Conservation (phyloP, 495 filamentous ascomycete species). For the Pseudevernia furfuracea region DNA sequence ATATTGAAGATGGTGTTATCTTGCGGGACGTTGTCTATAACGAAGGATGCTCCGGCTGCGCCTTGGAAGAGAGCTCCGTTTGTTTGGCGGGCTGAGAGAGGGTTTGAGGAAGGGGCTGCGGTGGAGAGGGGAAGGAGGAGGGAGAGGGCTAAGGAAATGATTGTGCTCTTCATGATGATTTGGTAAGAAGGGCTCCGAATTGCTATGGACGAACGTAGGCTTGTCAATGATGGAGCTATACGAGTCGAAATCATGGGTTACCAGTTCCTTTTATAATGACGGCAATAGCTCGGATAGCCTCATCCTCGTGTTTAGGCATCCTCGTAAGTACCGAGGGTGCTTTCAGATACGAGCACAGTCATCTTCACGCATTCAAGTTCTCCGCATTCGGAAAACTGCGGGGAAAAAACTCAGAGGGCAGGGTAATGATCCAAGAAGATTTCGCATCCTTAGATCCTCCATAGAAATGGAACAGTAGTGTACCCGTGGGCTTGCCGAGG, state of each 20-base stretch:
- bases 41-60: neutral
- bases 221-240: neutral
- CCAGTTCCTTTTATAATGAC: neutral
- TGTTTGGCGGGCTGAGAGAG: conserved; percentile 7
- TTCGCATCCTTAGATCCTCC: too few species aligned
- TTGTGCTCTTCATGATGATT: conserved; percentile 3
- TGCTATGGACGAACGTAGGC: neutral
- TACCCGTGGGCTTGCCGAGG: too few species aligned
- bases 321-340: neutral
- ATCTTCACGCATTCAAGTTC: neutral
- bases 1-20: conserved; percentile 12
- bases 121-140: neutral
- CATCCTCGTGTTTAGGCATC: neutral
- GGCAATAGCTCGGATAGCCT: neutral
- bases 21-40: neutral
- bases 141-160: neutral
- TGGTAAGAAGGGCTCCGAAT: neutral
- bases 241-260: neutral
- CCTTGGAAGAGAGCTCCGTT: neutral
- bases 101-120: neutral
- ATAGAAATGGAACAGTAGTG: too few species aligned
- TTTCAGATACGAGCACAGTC: neutral
- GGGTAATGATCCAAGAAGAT: too few species aligned
- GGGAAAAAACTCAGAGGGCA: too few species aligned
- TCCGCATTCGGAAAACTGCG: too few species aligned